Evolutionary conservation across 2,329 filamentous ascomycete species (phyloP).

Genomic region (Chaetoscypha palmicola): DNA sequence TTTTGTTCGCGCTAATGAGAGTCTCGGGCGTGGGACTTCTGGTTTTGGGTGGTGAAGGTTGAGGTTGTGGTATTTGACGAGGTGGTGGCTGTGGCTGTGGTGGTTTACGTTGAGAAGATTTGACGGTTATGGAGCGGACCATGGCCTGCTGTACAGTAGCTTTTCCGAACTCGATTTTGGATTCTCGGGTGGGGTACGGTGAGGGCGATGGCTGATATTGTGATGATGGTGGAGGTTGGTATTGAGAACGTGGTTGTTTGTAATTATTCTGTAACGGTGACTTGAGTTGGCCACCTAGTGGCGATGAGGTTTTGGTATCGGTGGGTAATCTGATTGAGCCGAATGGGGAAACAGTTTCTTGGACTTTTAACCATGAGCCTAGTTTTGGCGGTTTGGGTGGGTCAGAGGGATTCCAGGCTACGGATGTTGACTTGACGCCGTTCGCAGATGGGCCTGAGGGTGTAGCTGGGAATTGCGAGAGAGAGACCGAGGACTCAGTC

Average conservation of each 20-base stretch:
- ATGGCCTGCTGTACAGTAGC: slow-evolving; percentile 3
- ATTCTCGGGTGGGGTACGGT: not conserved
- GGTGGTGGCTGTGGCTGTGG: slow-evolving; percentile 4
- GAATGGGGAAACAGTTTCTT: slow-evolving; percentile 23
- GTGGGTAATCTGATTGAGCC: slow-evolving; percentile 21
- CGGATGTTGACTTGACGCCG: slow-evolving; percentile 20
- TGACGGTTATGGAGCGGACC: not conserved
- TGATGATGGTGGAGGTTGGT: not conserved
- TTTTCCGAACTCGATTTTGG: not conserved
- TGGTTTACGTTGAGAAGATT: not conserved
- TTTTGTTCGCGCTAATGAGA: not conserved
- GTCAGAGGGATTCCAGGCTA: slow-evolving; percentile 24
- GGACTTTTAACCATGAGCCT: slow-evolving; percentile 22
- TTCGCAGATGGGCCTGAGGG: slow-evolving; percentile 1
- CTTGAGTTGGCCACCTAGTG: slow-evolving; percentile 23
- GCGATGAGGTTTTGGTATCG: slow-evolving; percentile 11
- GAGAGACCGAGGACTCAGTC: slow-evolving; percentile 11
- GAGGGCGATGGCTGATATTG: not conserved
- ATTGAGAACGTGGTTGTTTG: no score
- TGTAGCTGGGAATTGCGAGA: slow-evolving; percentile 15
- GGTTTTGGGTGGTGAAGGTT: slow-evolving; percentile 2
- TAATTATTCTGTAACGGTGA: slow-evolving; percentile 15
- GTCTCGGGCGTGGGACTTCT: not conserved
- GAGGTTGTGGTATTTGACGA: slow-evolving; percentile 1
- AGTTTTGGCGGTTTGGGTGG: slow-evolving; percentile 23